Percentiles rank a stretch among this genome's conserved stretches.
These are phyloP conservation scores for Tricholoma matsutake DNA, from an alignment of 768 basidiomycete species.

Conservation along the genomic window DNA sequence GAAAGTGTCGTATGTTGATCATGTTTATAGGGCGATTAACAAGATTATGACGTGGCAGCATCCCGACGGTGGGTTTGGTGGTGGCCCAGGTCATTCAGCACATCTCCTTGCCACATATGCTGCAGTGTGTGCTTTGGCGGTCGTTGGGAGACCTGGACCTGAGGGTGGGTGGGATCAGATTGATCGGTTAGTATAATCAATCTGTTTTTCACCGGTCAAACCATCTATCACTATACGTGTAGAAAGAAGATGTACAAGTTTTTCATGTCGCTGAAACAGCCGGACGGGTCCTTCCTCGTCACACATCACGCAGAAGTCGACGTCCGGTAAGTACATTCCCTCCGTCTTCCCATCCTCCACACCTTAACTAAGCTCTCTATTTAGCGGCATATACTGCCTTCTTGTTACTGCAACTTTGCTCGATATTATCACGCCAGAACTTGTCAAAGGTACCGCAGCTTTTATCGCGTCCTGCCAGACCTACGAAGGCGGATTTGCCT, in stretches of 20 bases:
- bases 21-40: conserved; percentile 58
- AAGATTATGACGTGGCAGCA: conserved; percentile 84
- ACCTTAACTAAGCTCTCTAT: background rate
- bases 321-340: conserved; percentile 61
- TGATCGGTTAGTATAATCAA: conserved; percentile 52
- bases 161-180: conserved; percentile 86
- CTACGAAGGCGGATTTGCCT: conserved; percentile 94
- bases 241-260: conserved; percentile 81
- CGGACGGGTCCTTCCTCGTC: conserved; percentile 92
- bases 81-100: conserved; percentile 84
- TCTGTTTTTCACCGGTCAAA: background rate
- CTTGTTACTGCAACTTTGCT: conserved; percentile 80
- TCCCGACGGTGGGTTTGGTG: conserved; percentile 86
- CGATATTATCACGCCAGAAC: conserved; percentile 85
- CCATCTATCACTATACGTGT: background rate
- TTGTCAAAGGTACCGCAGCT: conserved; percentile 67
- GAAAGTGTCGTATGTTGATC: background rate
- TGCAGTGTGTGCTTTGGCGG: conserved; percentile 77
- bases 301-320: conserved; percentile 88
- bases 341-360: background rate
- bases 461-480: conserved; percentile 93
- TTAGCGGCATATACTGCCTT: conserved; percentile 91
- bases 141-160: conserved; percentile 70
- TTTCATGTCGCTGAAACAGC: conserved; percentile 89
- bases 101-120: conserved; percentile 83